Base-by-base conservation (phyloP, 2,329 filamentous ascomycete genomes). In the Stylonectria norvegica region DNA sequence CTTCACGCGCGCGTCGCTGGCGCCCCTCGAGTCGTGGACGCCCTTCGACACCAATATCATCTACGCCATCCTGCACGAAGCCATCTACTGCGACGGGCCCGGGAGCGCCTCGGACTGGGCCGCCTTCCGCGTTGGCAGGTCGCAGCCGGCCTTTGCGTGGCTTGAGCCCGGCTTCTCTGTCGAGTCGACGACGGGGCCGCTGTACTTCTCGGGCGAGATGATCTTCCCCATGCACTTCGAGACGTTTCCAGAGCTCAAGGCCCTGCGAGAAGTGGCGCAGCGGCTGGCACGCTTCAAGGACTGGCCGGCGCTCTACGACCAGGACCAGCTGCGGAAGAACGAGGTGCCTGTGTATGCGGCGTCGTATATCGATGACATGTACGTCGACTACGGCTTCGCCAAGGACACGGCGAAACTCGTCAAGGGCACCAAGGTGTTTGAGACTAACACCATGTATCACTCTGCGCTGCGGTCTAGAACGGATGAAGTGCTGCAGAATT, bases 181-280 rank as follows among this genome's bases (percentile, higher is more conserved):
- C 2, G 43, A 47, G 14, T 49, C 50, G 7, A 60, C 60, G 1
- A 62, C 69, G 5, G 59, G 67, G 3, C 82, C 83, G 0, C 69
- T 93, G 16, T 86, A 78, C 63, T 95, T 96, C 67, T 89, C 87
- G 0, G 89, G 90, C 44, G 91, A 97, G 68, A 96, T 95, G 89
- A 78, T 95, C 36, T 95, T 82, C 61, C 84, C 86, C 1, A 85
- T 86, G 64, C 86, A 90, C 73, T 90, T 95, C 52, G 80, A 89
- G 25, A 83, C 83, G 12, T 91, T 88, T 57, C 72, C 79, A 1
- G 89, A 94, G 62, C 78, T 97, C 15, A 68, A 68, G n/a, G 70
- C 79, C 42, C 65, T 97, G 33, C 76, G 76, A 39, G 70, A 79
- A 9, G 83, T 81, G 0, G 89, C 88, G 0, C 70, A 90, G 7